Percentiles rank a stretch among this genome's conserved stretches.
phyloP scores from a whole-genome alignment of 2,329 filamentous ascomycete genomes.

The Colletotrichum trifolii region DNA sequence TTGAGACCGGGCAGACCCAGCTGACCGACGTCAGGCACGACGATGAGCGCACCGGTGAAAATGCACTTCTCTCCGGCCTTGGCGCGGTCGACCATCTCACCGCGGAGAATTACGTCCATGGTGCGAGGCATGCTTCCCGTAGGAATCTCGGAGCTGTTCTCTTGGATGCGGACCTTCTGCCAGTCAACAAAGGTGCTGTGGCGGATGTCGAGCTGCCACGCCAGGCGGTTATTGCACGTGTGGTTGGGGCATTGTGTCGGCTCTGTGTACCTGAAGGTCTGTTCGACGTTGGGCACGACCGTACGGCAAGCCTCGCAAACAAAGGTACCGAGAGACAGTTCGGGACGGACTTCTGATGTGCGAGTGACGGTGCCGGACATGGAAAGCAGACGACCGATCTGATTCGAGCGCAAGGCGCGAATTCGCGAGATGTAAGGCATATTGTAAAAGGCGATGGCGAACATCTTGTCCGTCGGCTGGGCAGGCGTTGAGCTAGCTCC shows the following conservation, averaged over 20 bases:
- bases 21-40: slow-evolving; percentile 96
- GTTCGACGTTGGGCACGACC: slow-evolving; percentile 90
- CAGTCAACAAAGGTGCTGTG: slow-evolving; percentile 99
- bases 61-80: slow-evolving; percentile 99
- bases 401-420: slow-evolving; percentile 84
- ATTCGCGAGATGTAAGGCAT: slow-evolving; percentile 87
- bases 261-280: slow-evolving; percentile 97
- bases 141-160: slow-evolving; percentile 97
- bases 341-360: slow-evolving; percentile 95
- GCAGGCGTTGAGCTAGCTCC: slow-evolving; percentile 81
- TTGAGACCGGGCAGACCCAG: slow-evolving; percentile 88
- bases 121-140: slow-evolving; percentile 99
- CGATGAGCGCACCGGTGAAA: slow-evolving; percentile 95
- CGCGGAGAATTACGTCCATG: slow-evolving; percentile 95
- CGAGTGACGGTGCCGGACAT: slow-evolving; percentile 97
- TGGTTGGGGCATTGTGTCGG: slow-evolving; percentile 93
- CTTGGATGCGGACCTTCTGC: slow-evolving; percentile 98
- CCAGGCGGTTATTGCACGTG: slow-evolving; percentile 86
- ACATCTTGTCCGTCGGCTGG: slow-evolving; percentile 97
- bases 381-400: slow-evolving; percentile 92
- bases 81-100: slow-evolving; percentile 96
- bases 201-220: slow-evolving; percentile 97
- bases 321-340: slow-evolving; percentile 92
- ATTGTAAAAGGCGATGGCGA: slow-evolving; percentile 93
- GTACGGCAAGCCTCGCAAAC: slow-evolving; percentile 88